Conservation (phyloP, 768 basidiomycete genomes). For the Russula sp. region DNA sequence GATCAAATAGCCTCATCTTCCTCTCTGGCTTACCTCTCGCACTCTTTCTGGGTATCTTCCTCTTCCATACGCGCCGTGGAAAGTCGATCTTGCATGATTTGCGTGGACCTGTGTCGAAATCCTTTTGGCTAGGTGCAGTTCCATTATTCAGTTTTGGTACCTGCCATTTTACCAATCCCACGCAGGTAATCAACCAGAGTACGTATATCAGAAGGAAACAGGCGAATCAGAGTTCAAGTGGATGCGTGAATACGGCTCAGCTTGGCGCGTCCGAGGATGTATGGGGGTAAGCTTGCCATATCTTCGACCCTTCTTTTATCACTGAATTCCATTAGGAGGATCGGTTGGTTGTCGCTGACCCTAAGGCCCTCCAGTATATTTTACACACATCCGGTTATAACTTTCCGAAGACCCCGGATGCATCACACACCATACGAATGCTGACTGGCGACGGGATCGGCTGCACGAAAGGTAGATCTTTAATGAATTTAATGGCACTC, state of each 20-base stretch:
- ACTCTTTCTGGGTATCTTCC: neutral
- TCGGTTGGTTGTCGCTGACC: slow-evolving; percentile 28
- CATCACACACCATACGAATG: slow-evolving; percentile 18
- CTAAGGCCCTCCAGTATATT: slow-evolving; percentile 29
- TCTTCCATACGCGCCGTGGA: neutral
- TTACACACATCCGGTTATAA: slow-evolving; percentile 30
- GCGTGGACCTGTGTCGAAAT: slow-evolving; percentile 8
- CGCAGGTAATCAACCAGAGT: slow-evolving; percentile 26
- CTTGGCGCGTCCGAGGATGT: slow-evolving; percentile 21
- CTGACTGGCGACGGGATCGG: slow-evolving; percentile 27
- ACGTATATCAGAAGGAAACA: slow-evolving; percentile 25
- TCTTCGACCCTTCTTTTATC: neutral
- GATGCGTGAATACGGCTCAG: slow-evolving; percentile 29
- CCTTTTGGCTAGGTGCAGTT: slow-evolving; percentile 12
- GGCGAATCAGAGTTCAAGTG: slow-evolving; percentile 28
- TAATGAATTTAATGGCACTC: neutral
- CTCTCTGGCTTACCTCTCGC: neutral
- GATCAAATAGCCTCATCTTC: neutral
- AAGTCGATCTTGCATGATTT: slow-evolving; percentile 3
- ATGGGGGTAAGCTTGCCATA: slow-evolving; percentile 21
- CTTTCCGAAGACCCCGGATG: slow-evolving; percentile 26
- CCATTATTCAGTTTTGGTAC: neutral
- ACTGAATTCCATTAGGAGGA: slow-evolving; percentile 26
- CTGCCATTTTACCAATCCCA: neutral
- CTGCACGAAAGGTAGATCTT: slow-evolving; percentile 21